Base-by-base conservation (phyloP, 2,329 filamentous ascomycete genomes). In the Clarireedia hainanense region DNA sequence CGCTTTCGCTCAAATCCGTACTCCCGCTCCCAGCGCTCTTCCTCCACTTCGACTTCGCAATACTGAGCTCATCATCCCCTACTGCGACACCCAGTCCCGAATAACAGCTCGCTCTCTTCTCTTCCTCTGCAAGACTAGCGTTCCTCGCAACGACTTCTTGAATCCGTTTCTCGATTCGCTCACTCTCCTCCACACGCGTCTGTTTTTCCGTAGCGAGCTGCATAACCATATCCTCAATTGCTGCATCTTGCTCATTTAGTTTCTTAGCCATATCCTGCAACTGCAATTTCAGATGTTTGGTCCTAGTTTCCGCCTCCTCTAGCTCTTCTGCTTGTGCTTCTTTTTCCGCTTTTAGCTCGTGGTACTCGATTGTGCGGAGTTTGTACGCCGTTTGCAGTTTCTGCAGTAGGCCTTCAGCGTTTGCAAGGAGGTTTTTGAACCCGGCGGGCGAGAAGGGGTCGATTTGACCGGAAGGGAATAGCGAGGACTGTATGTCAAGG, bases 351-450 rank as follows among this genome's bases (percentile, higher is more conserved):
- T 73, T 72, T 9, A 81, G 61, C 43, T 84, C 80, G 10, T 71
- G 71, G 1, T 81, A 67, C n/a, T 76, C 72, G 0, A 72, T 59
- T 5, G 78, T 76, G 24, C 77, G 78, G 53, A 75, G 69, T 48
- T 78, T 78, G 66, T 85, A 85, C 30, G 81, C 82, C 10, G 69
- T 70, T 63, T 85, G 84, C 61, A 85, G 77, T 64, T 74, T 77
- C 23, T 71, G 72, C 24, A 86, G 67, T 4, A 85, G 69, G 4
- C 79, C 77, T 4, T 73, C 71, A 2, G 83, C 83, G 56, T 80
- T 82, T 60, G 72, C 69, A 57, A 81, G 79, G n/a, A 84, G 72
- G 64, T 81, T 84, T 65, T 81, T 83, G 69, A 77, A 85, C 9
- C 78, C 77, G 0, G 78, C 74, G 0, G 81, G 80, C 1, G 81